Evolutionary conservation across 176 grass and related monocot species (phyloP).

Genomic region (Pharus latifolius): DNA sequence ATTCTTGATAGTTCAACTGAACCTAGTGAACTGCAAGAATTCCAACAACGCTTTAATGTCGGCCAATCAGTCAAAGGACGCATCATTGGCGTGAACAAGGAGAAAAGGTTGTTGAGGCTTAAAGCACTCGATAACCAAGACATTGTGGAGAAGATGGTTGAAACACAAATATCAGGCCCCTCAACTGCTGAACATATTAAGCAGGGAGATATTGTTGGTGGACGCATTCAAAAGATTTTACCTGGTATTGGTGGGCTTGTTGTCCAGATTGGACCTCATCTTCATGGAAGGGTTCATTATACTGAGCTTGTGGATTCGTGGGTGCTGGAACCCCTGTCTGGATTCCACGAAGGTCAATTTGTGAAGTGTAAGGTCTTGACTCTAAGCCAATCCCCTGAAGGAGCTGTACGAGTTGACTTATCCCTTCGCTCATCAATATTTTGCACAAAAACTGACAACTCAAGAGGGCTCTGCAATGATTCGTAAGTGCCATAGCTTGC

Average conservation of each 20-base stretch:
- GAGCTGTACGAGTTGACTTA: conserved; percentile 69
- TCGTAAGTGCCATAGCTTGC: conserved; percentile 46
- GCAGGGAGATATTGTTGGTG: conserved; percentile 73
- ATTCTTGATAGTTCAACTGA: conserved; percentile 88
- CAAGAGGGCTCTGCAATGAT: conserved; percentile 2
- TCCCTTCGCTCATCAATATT: conserved; percentile 65
- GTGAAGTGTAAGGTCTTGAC: conserved; percentile 84
- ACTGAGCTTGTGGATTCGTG: conserved; percentile 79
- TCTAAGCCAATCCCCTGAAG: conserved; percentile 55
- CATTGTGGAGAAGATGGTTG: background rate
- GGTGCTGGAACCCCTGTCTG: conserved; percentile 54
- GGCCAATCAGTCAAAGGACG: conserved; percentile 59
- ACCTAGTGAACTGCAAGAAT: conserved; percentile 54
- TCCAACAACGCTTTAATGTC: conserved; percentile 58
- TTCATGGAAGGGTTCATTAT: conserved; percentile 92
- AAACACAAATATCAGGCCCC: conserved; percentile 15
- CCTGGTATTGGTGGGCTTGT: conserved; percentile 76
- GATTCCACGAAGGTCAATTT: conserved; percentile 80
- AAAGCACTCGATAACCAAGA: conserved; percentile 32
- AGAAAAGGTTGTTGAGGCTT: conserved; percentile 70
- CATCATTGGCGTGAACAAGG: conserved; percentile 53
- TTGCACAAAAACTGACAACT: conserved; percentile 2
- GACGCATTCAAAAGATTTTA: conserved; percentile 81
- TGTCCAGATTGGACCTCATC: conserved; percentile 86
- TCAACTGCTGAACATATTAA: conserved; percentile 39